Base-by-base conservation (phyloP, 495 filamentous ascomycete genomes). In the Lasiosphaeris hirsuta region DNA sequence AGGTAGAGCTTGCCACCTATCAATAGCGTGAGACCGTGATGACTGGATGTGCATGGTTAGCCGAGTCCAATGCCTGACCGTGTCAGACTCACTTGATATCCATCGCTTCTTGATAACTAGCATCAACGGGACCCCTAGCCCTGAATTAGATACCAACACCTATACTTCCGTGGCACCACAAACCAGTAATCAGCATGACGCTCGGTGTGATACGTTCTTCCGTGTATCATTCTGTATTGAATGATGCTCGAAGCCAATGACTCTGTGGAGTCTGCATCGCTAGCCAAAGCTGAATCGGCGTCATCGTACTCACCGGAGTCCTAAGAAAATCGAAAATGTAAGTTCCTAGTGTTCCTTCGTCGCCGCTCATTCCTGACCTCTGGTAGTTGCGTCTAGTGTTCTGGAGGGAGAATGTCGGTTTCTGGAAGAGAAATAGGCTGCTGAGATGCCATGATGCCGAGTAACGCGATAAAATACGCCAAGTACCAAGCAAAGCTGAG, bases 171-270 rank as follows among this genome's bases (percentile, higher is more conserved):
- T 3, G 19, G 41, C 8, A 10, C 4, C 3, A 44, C 15, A 11
- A 19, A 44, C 42, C 42, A 44, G 4, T 44, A 44, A 4, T 44
- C 42, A 6, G 42, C 15, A 44, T 44, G 42, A 14, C 23, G 17
- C 15, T 44, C 42, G 15, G 15, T 18, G 1, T 44, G 42, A 10
- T 44, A 44, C 15, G 63, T 73, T 40, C 73, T 62, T 34, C 70
- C 72, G 37, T 75, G 61, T 11, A 75, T 50, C 10, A 62, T 69
- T 10, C 72, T 59, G 52, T 78, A 78, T 33, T 78, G 66, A 13
- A 74, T 58, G 10, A 80, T 74, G 35, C 69, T 75, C 0, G 73
- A 71, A n/a, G 69, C 68, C 11, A 80, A 54, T 13, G 77, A 79
- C 2, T 72, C 73, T 13, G 78, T 81, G 41, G 51, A 54, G 51